Percentiles rank a stretch among this genome's conserved stretches.
Evolutionary conservation across 106 monocot genomes (phyloP).

Genomic region (Dendrobium officinale): DNA sequence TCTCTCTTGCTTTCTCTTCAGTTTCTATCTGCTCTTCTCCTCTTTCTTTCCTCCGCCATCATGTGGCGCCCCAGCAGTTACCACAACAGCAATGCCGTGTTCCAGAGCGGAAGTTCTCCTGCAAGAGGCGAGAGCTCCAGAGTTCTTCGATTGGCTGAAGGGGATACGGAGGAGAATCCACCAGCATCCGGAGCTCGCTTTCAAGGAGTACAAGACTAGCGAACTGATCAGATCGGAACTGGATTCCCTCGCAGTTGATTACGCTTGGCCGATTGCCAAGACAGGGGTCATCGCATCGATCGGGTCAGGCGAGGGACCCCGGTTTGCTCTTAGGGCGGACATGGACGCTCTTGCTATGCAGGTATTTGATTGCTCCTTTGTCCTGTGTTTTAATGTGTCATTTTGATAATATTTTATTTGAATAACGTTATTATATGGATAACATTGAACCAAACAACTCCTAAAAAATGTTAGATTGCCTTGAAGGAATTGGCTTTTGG

Average conservation of each 20-base stretch:
- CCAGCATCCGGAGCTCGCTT: slow-evolving; percentile 70
- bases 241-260: slow-evolving; percentile 49
- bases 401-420: not conserved
- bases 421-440: no score
- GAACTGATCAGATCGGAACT: slow-evolving; percentile 49
- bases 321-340: slow-evolving; percentile 57
- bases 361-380: slow-evolving; percentile 19
- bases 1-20: not conserved
- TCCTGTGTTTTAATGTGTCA: not conserved
- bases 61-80: not conserved
- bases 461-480: no score
- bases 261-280: slow-evolving; percentile 59
- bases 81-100: not conserved
- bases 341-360: slow-evolving; percentile 66
- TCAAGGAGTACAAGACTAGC: slow-evolving; percentile 59
- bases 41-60: not conserved
- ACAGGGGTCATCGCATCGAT: slow-evolving; percentile 70
- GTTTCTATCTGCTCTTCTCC: not conserved
- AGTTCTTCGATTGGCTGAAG: slow-evolving; percentile 46
- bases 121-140: slow-evolving; percentile 22
- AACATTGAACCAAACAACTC: no score
- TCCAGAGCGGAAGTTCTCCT: slow-evolving; percentile 6
- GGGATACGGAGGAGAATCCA: slow-evolving; percentile 52
- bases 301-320: slow-evolving; percentile 53
- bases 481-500: no score